Evolutionary conservation across 1,284 basidiomycete genomes (phyloP).

Genomic region (Ustilago tritici): DNA sequence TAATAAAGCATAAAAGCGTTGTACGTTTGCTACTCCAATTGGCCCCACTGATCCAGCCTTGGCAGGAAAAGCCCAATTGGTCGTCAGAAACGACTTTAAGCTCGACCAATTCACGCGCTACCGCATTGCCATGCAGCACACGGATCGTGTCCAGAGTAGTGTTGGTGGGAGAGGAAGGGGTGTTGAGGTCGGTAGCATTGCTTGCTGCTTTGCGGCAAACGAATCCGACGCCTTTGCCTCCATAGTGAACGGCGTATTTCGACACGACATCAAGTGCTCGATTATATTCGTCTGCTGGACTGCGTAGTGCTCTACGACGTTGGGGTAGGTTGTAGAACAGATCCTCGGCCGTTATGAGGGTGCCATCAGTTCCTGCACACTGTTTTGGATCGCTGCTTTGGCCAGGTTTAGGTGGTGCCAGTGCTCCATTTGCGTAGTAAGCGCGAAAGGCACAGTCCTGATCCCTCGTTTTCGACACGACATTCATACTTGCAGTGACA

Average conservation of each 20-base stretch:
- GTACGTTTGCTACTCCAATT: slow-evolving; percentile 90
- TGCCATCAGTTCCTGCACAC: slow-evolving; percentile 94
- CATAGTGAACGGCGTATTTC: slow-evolving; percentile 79
- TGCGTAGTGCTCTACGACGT: slow-evolving; percentile 85
- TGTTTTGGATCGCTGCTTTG: slow-evolving; percentile 76
- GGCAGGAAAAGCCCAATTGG: slow-evolving; percentile 61
- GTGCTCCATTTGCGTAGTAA: slow-evolving; percentile 55
- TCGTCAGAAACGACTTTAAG: slow-evolving; percentile 59
- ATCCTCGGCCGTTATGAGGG: slow-evolving; percentile 91
- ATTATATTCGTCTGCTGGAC: slow-evolving; percentile 89
- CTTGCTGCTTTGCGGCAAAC: slow-evolving; percentile 71
- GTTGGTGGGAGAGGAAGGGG: slow-evolving; percentile 76
- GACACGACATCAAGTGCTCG: slow-evolving; percentile 93
- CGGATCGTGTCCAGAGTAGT: slow-evolving; percentile 81
- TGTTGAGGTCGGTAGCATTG: slow-evolving; percentile 78
- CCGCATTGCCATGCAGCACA: slow-evolving; percentile 81
- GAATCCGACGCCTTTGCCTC: slow-evolving; percentile 78
- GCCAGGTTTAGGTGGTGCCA: slow-evolving; percentile 56
- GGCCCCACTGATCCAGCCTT: slow-evolving; percentile 84
- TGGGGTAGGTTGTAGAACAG: slow-evolving; percentile 95
- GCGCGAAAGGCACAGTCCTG: slow-evolving; percentile 65
- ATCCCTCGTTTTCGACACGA: slow-evolving; percentile 79
- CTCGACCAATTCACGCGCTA: slow-evolving; percentile 83
- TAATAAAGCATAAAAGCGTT: slow-evolving; percentile 93
- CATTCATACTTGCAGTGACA: slow-evolving; percentile 83